Conservation (phyloP, 78 protist species). For the Dictyostelium capitatum region DNA sequence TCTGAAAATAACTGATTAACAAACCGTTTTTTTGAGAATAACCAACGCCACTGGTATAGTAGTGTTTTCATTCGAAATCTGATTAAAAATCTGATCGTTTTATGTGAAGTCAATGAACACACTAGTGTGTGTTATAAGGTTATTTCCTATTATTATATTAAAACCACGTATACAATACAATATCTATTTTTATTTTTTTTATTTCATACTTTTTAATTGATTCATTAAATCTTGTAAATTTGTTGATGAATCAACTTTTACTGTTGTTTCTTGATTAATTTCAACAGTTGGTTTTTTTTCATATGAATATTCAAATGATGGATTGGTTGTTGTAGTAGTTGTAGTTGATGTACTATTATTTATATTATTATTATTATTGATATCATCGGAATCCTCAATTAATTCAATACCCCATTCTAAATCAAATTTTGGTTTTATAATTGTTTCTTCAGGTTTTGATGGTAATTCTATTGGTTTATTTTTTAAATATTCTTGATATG, state of each 20-base stretch:
- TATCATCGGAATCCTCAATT: conserved; percentile 15
- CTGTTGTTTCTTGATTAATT: conserved; percentile 32
- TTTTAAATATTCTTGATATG: conserved; percentile 53
- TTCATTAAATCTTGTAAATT: conserved; percentile 51
- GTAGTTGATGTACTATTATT: neutral
- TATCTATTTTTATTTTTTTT: neutral
- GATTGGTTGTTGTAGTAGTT: neutral
- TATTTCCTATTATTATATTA: no score
- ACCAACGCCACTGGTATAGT: no score
- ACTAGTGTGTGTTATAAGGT: neutral
- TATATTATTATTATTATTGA: neutral
- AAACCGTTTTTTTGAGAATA: no score
- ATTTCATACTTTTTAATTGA: conserved; percentile 50
- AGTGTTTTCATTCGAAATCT: no score
- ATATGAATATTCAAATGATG: conserved; percentile 37
- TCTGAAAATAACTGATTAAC: no score
- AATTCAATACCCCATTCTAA: conserved; percentile 78
- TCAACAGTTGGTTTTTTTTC: conserved; percentile 73
- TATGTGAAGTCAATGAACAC: neutral
- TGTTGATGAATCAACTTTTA: conserved; percentile 10
- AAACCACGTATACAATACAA: neutral
- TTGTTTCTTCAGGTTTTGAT: neutral
- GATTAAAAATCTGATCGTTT: neutral
- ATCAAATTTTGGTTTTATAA: conserved; percentile 33
- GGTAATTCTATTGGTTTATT: neutral